Evolutionary conservation across 148 eudicot species (phyloP), one percentile per base, ranked within the genome.

Genomic region (Silene uniflora): DNA sequence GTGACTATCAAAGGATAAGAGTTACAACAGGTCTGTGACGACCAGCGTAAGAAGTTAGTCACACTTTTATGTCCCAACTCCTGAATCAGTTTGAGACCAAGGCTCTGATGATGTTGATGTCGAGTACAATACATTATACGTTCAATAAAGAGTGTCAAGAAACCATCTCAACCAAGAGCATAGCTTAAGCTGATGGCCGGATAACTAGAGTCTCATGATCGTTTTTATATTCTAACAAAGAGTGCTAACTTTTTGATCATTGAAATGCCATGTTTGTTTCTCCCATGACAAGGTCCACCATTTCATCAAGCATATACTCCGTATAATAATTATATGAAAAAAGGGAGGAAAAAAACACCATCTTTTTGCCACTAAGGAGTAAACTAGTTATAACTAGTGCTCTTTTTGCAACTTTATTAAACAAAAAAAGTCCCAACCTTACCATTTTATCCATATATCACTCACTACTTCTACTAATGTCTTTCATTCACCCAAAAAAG

Each of bases 381-480:
- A 73, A 81, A 73, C 77, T 81, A 82, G 78, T 78, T 74, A 70
- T 74, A 70, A 75, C 68, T 67, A 82, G 47, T 70, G 39, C 54
- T 81, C 78, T 69, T 82, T 81, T 78, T 69, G 60, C 25, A 62
- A 63, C 66, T 73, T 73, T 81, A 46, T 46, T 4, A 29, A 60
- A 60, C 71, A 76, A 77, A 73, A 66, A 27, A 35, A 62, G 24
- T 39, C 60, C 54, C 72, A 58, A 81, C 74, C 69, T 76, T 76
- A 81, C 74, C 74, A 72, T 21, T 77, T 52, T 73, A 81, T 77
- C 78, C 78, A 49, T 54, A 49, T 54, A 54, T 25, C 72, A 78
- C 72, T 72, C 39, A 29, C 64, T 39, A 46, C 54, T 69, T 23
- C 59, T 69, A 47, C 32, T 23, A 68, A 54, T 68, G 54, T 68